These are phyloP conservation scores for Magnolia kwangsiensis DNA, from an alignment of 164 flowering plant genomes.

Conservation along the genomic window DNA sequence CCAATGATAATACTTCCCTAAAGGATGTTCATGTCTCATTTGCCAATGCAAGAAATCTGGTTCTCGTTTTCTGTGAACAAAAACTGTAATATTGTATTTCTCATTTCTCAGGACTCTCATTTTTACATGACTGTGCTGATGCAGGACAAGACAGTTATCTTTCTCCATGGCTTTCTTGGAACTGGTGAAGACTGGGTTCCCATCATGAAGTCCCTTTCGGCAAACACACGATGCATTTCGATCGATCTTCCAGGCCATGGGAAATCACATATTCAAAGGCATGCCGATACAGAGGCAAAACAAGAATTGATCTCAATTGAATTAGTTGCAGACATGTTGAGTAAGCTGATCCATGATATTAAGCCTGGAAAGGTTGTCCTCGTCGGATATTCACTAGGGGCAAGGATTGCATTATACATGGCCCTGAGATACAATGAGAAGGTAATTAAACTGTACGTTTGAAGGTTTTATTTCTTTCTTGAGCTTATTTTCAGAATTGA, in stretches of 20 bases:
- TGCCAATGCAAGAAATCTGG: not conserved
- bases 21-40: no score
- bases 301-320: conserved; percentile 50
- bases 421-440: conserved; percentile 51
- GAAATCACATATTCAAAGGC: conserved; percentile 35
- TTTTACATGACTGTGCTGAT: conserved; percentile 10
- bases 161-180: conserved; percentile 91
- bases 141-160: conserved; percentile 58
- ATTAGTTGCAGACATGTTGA: conserved; percentile 42
- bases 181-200: conserved; percentile 86
- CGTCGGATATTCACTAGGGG: conserved; percentile 97
- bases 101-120: not conserved
- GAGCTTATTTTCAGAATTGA: not conserved
- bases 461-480: conserved; percentile 7
- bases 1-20: no score
- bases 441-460: conserved; percentile 33
- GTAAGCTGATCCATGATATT: conserved; percentile 37
- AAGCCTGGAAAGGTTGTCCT: conserved; percentile 52
- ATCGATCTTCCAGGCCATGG: conserved; percentile 98
- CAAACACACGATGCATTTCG: conserved; percentile 74
- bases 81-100: not conserved
- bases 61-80: not conserved
- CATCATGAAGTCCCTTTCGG: conserved; percentile 75
- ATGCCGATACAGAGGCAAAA: conserved; percentile 10
- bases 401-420: conserved; percentile 80